Base-by-base conservation (phyloP, 2,329 filamentous ascomycete genomes). In the Coniochaeta sp. region DNA sequence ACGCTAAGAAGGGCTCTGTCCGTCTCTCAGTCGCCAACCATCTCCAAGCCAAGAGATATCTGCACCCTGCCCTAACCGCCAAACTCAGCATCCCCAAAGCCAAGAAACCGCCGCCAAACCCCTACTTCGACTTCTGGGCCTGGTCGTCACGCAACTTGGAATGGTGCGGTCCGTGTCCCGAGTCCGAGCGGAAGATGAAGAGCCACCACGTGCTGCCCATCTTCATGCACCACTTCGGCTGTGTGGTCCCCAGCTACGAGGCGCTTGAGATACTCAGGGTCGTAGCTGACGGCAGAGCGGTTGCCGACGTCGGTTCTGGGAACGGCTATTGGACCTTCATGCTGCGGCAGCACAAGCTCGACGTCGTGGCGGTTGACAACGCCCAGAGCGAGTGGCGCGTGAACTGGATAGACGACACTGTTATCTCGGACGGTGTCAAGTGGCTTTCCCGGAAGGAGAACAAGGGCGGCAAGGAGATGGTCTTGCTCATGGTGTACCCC, bases 161-260 rank as follows among this genome's bases (percentile, higher is more conserved):
- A 72, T 89, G 87, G 86, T 81, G 80, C 57, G 86, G 87, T 1
- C 85, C 88, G 2, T 74, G 81, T 68, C 72, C 76, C 16, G 73
- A 74, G 38, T 82, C 86, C 3, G 77, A 76, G 17, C 73, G 77
- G 28, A 79, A 82, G 4, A 79, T 77, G 58, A 80, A 78, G 62
- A 82, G 81, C 57, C 89, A 92, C 72, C 87, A 89, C 66, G 77
- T 90, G 7, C 79, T 91, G 9, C 89, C 89, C 1, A 77, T 91
- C 19, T 79, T 91, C 60, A 91, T 91, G 80, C 89, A 91, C 73
- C 89, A 92, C 72, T 91, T 91, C 71, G 88, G 88, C 58, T 92
- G 89, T 73, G 82, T 83, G 1, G 85, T 85, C 22, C 89, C 89
- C 0, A 84, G 82, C 11, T 87, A 88, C 70, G 87, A 90, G 66